Conservation (phyloP, 176 grass and related monocot genomes). For the Oryza glumipatula region DNA sequence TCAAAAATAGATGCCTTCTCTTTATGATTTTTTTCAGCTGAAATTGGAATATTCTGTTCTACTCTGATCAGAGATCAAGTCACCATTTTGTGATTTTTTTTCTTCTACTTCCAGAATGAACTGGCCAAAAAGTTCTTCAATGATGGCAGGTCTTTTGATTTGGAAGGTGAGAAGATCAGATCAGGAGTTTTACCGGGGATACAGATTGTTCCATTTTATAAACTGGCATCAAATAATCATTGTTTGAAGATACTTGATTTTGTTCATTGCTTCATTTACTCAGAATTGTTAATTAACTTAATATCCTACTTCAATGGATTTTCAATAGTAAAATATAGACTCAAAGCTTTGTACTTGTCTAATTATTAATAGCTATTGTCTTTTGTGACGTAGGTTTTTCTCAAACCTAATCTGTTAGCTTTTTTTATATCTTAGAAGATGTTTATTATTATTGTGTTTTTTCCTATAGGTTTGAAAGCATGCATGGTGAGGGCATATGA, state of each 20-base stretch:
- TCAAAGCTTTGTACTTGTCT: slow-evolving; percentile 5
- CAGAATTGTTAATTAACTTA: not conserved
- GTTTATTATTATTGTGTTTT: not conserved
- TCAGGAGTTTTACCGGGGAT: not conserved
- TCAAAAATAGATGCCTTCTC: not conserved
- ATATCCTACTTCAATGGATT: not conserved
- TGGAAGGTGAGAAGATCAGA: slow-evolving; percentile 71
- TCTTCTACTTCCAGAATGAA: slow-evolving; percentile 54
- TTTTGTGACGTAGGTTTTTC: not conserved
- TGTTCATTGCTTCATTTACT: not conserved
- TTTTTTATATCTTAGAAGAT: slow-evolving; percentile 8
- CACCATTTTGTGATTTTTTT: slow-evolving; percentile 1
- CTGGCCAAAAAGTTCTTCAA: slow-evolving; percentile 92
- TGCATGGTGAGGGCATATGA: slow-evolving; percentile 89
- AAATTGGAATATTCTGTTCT: not conserved
- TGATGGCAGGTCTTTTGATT: slow-evolving; percentile 89
- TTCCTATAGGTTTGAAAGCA: slow-evolving; percentile 78
- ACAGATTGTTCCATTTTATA: not conserved
- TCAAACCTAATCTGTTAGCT: not conserved
- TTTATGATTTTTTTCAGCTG: not conserved
- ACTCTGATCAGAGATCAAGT: not conserved
- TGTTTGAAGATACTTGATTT: slow-evolving; percentile 18
- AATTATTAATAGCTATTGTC: not conserved
- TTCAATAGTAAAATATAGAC: slow-evolving; percentile 16
- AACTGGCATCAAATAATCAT: slow-evolving; percentile 2